Base-by-base conservation (phyloP, 75 land plant genomes). In the Gnetum montanum region DNA sequence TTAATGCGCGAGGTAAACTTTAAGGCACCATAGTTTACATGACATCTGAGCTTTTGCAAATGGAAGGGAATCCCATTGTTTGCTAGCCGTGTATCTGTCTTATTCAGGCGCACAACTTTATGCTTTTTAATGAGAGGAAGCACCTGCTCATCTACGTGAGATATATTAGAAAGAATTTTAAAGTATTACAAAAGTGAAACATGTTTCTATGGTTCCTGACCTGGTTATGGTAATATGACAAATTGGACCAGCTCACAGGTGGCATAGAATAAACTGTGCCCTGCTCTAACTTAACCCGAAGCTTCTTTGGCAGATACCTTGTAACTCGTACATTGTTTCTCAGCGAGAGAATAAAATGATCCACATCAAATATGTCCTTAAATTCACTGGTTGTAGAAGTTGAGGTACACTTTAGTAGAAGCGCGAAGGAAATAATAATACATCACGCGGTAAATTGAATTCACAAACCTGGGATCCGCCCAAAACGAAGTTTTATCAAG, bases 231-330 rank as follows among this genome's bases (percentile, higher is more conserved):
- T 92, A 92, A 54, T 88, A 88, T 8, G 89, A 81, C 51, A 78
- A 70, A 52, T 88, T 66, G 8, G 94, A 88, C 94, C 94, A 88
- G 70, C 94, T 88, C 46, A 84, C 60, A 8, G 97, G 97, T 64
- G 77, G 80, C 78, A 86, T 73, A 16, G 77, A 70, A 43, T 72
- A 65, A 4, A 64, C 34, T 57, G 56, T 47, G 43, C 86, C 75
- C 24, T 63, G 27, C 26, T 78, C 72, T 37, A 64, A 59, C 54
- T 71, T 75, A 58, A 19, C 37, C 58, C 67, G 65, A 25, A 76
- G 30, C 70, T 82, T 75, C 4, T 63, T 56, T 0, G 93, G 93
- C n/a, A 88, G 54, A 31, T 69, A 60, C 40, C 67, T 88, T 52
- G 84, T 31, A 57, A 88, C 81, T 11, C 79, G 60, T 18, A 88